Percentiles rank a stretch among this genome's conserved stretches.
Evolutionary conservation across 441 rosid genomes (phyloP).

Genomic region (Erysimum cheiri): DNA sequence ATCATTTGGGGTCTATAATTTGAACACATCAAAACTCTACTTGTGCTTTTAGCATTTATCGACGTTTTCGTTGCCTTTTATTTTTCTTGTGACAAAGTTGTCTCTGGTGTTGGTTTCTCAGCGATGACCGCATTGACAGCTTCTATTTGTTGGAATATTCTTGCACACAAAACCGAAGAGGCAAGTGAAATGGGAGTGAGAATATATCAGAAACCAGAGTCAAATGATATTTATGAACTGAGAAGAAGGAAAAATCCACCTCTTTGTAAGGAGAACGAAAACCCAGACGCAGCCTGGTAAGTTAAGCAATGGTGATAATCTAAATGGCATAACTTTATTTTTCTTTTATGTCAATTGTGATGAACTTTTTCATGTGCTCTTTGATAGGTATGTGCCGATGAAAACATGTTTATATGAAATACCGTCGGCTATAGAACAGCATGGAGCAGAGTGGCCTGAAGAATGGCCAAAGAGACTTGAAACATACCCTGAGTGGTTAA

Average conservation of each 20-base stretch:
- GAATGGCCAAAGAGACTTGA: conserved; percentile 96
- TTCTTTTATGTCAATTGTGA: conserved; percentile 5
- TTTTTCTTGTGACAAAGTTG: conserved; percentile 24
- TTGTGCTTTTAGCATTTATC: not conserved
- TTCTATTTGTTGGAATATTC: conserved; percentile 89
- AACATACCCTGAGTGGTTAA: conserved; percentile 90
- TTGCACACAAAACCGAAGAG: conserved; percentile 92
- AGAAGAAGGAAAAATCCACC: conserved; percentile 87
- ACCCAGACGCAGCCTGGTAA: conserved; percentile 95
- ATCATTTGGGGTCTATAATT: not conserved
- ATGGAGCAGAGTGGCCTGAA: conserved; percentile 94
- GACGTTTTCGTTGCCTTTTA: not conserved
- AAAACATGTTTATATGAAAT: conserved; percentile 74
- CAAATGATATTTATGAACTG: conserved; percentile 80
- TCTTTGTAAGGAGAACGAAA: conserved; percentile 84
- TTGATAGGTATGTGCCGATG: conserved; percentile 78
- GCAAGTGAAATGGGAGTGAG: conserved; percentile 84
- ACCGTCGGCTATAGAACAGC: conserved; percentile 89
- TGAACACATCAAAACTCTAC: not conserved
- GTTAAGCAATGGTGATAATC: conserved; percentile 36
- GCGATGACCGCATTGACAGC: conserved; percentile 79
- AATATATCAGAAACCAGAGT: conserved; percentile 92
- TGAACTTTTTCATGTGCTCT: conserved; percentile 1
- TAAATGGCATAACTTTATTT: not conserved
- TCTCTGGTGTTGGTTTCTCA: conserved; percentile 43